Conservation (phyloP, 2,329 filamentous ascomycete genomes). For the Akanthomyces uredinophilus region DNA sequence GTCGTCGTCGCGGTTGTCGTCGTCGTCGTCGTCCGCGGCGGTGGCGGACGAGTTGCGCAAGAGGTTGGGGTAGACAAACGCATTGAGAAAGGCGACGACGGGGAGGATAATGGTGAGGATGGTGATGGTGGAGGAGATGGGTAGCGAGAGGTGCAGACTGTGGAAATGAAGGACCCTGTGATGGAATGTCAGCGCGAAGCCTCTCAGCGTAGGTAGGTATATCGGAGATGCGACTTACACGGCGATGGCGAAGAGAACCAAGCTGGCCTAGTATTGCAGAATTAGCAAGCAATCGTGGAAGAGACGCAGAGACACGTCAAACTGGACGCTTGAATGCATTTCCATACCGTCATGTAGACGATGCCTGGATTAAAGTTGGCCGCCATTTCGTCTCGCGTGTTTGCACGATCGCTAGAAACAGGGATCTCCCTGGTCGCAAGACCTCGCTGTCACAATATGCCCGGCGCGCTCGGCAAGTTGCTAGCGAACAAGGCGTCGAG, state of each 20-base stretch:
- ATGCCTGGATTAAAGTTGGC: slow-evolving; percentile 11
- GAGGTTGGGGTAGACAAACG: slow-evolving; percentile 31
- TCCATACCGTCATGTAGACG: slow-evolving; percentile 14
- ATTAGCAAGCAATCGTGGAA: background rate
- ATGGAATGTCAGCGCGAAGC: background rate
- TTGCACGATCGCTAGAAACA: background rate
- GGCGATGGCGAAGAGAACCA: slow-evolving; percentile 12
- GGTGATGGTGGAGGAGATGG: slow-evolving; percentile 31
- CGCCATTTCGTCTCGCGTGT: background rate
- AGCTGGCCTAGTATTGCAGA: slow-evolving; percentile 1
- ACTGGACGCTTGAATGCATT: background rate
- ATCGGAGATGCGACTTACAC: slow-evolving; percentile 7
- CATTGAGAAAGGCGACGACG: slow-evolving; percentile 33
- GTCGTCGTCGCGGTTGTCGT: background rate
- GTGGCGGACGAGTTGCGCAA: slow-evolving; percentile 18
- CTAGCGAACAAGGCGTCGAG: too few species aligned
- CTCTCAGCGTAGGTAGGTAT: background rate
- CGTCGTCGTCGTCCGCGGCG: background rate
- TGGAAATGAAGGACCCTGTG: slow-evolving; percentile 37
- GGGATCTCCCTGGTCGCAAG: background rate
- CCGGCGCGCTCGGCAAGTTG: background rate
- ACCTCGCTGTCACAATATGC: background rate
- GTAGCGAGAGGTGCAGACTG: slow-evolving; percentile 35
- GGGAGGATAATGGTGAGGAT: slow-evolving; percentile 37
- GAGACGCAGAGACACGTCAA: background rate